Base-by-base conservation (phyloP, 2,329 filamentous ascomycete genomes). In the Paecilomyces variotii region DNA sequence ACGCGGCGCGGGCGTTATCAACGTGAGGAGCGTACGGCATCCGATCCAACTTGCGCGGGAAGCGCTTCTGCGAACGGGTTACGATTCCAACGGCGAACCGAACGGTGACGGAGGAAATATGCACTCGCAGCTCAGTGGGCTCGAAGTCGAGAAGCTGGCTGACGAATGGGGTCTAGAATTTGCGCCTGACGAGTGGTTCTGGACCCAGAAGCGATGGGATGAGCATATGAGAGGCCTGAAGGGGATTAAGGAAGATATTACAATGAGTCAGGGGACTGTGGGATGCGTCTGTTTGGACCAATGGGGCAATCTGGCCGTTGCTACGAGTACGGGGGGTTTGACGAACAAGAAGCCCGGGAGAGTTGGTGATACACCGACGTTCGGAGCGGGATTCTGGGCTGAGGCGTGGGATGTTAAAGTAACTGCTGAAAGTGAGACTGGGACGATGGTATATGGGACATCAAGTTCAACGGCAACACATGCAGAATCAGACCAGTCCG, bases 341-440 rank as follows among this genome's bases (percentile, higher is more conserved):
- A 96, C 91, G 25, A 96, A 96, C 71, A 96, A 96, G 77, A 76
- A 93, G 57, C 89, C 89, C 0, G 91, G 91, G 0, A 80, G 91
- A 24, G 87, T 96, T 62, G 91, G 91, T 0, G 91, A 96, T 70
- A 96, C 91, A 10, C 91, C 91, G 0, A 88, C 87, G 0, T 77
- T 91, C 0, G 91, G 91, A 0, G 88, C 91, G 0, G 91, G 91
- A 0, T 96, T 91, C 72, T 96, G 91, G 90, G 90, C 91, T 0
- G 91, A 95, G 70, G 84, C 91, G 64, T 96, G 90, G 90, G 73
- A 74, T 6, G 82, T 87, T 58, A 74, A 78, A 1, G 12, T 50
- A 12, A 39, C 53, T 0, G 25, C 19, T 52, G 55, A 4, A 4
- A 53, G n/a, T n/a, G 39, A 56, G 27, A 34, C 52, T 28, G 51